A percentile compares a stretch with the other conserved stretches of the same genome.
Evolutionary conservation across 1,284 basidiomycete genomes (phyloP).

Genomic region (Phlebopus sp.): DNA sequence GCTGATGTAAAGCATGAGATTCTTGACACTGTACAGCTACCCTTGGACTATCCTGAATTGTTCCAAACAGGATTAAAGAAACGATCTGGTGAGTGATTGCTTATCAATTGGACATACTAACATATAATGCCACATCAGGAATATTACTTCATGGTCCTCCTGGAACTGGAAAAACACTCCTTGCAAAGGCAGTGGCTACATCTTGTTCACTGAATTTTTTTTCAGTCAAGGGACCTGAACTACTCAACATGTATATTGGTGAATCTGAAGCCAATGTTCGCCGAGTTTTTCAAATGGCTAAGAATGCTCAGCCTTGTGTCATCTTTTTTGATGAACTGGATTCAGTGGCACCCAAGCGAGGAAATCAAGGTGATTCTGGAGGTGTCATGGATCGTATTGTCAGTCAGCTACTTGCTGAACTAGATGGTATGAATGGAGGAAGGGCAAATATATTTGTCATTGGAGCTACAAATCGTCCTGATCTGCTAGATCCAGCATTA

Average conservation of each 20-base stretch:
- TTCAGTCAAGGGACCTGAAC: conserved; percentile 95
- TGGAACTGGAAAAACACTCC: conserved; percentile 93
- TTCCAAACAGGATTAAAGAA: conserved; percentile 95
- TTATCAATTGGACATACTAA: not conserved
- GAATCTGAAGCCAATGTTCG: conserved; percentile 98
- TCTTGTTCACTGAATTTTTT: conserved; percentile 92
- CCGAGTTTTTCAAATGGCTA: conserved; percentile 86
- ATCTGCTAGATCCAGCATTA: conserved; percentile 90
- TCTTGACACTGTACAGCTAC: conserved; percentile 95
- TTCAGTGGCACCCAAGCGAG: conserved; percentile 93
- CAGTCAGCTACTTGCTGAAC: conserved; percentile 90
- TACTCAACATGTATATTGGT: conserved; percentile 98
- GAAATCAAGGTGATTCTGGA: conserved; percentile 92
- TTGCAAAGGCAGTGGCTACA: conserved; percentile 93
- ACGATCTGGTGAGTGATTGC: conserved; percentile 66
- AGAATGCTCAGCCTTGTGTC: conserved; percentile 88
- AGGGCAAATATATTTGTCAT: conserved; percentile 88
- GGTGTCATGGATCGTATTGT: conserved; percentile 99
- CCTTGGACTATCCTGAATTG: conserved; percentile 91
- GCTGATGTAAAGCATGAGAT: conserved; percentile 90
- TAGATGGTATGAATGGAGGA: conserved; percentile 84
- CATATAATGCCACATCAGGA: conserved; percentile 42
- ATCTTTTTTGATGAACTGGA: conserved; percentile 99
- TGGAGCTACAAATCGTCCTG: conserved; percentile 96
- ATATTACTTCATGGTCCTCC: conserved; percentile 91